Base-by-base conservation (phyloP, 768 basidiomycete species). In the Mycena floridula region DNA sequence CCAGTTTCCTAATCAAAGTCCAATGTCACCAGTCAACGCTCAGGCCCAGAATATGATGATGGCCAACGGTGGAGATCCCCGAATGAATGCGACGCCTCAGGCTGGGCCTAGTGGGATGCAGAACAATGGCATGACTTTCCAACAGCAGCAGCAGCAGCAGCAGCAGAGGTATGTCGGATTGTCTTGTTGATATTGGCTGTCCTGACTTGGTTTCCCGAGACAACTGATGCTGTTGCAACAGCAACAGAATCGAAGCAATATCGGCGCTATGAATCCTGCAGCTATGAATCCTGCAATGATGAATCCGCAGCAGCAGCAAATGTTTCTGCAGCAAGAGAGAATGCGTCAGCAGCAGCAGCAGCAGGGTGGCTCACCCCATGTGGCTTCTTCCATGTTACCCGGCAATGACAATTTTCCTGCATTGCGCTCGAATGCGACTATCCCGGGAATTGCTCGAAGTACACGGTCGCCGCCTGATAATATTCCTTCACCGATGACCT, bases 361-460 rank as follows among this genome's bases (percentile, higher is more conserved):
- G 44, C 46, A 53, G 32, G 37, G 41, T 32, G 54, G 57, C 28
- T 56, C 53, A n/a, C 9, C 50, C 0, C 46, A 47, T 24, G 16
- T 25, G 18, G 28, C 30, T 7, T 75, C 76, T 16, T 73, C 73
- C 7, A 66, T 66, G 60, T 60, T 77, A 59, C 50, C 68, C 25
- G 54, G 67, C 43, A 63, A 64, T 40, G 58, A 63, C 48, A 62
- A 68, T 44, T 74, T 76, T 46, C 71, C 77, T 11, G 67, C 69
- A 5, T 61, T 82, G 24, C 70, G 79, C 16, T 81, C 81, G 32
- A 82, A 78, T 55, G 63, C 70, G 32, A 60, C 76, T 18, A 81
- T 87, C 43, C 84, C 83, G 0, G 85, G 85, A 11, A 89, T 89
- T 42, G 82, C 85, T 18, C 70, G 86, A 53, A 86, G 80, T 52